Base-by-base conservation (phyloP, 148 eudicot genomes). In the Limonium bicolor region DNA sequence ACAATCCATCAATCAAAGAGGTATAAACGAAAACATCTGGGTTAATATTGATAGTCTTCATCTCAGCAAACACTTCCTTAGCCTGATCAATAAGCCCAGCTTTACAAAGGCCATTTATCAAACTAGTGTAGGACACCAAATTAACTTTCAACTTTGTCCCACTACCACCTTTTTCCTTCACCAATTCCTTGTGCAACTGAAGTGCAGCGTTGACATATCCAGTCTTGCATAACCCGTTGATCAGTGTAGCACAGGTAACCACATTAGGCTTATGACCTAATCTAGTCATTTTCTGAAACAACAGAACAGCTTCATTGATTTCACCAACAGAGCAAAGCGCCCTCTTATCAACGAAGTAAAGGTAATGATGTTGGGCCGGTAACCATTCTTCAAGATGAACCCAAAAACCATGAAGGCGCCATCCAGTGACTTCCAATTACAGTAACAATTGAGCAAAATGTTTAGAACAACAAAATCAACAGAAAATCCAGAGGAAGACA, bases 361-460 rank as follows among this genome's bases (percentile, higher is more conserved):
- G 17, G 60, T 54, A 23, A 48, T 34, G 10, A 33, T 41, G 41
- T 28, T 6, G 13, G 54, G 48, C 10, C 18, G 14, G 32, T 48
- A 48, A 40, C 59, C 66, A 41, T 9, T 54, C 54, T 61, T 61
- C 28, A 54, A 12, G 33, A 61, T 18, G 4, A 35, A 27, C 5
- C 66, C 66, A 16, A 54, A 26, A 26, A 54, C 45, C 7, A 44
- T 35, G 26, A 61, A 61, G 16, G 53, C 66, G 17, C 42, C 19
- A 32, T 28, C 24, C n/a, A n/a, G n/a, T n/a, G n/a, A n/a, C n/a
- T n/a, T n/a, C n/a, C 37, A 46, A 27, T 36, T 47, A 38, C 66
- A 48, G 42, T 54, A 54, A 19, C 50, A 31, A 21, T 61, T 61
- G 6, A 61, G 31, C 50, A 61, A 48, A 22, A 61, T 48, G 37